Evolutionary conservation across 768 basidiomycete genomes (phyloP).

Genomic region (Dioszegia hungarica): DNA sequence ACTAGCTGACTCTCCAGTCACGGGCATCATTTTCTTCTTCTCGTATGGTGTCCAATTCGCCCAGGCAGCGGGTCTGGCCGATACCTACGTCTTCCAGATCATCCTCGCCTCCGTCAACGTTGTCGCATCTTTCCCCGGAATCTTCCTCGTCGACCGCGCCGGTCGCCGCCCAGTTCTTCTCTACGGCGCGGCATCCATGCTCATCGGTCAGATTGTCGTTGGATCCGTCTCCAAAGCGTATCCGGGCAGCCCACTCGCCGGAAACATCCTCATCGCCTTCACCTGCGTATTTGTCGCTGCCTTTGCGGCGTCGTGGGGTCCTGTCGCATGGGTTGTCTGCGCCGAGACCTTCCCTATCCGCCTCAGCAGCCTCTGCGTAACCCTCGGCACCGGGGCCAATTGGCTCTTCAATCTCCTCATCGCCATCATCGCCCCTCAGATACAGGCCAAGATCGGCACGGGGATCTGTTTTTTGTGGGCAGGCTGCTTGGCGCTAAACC

Average conservation of each 20-base stretch:
- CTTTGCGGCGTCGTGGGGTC: slow-evolving; percentile 47
- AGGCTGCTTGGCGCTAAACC: slow-evolving; percentile 7
- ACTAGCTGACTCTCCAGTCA: slow-evolving; percentile 52
- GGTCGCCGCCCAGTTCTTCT: slow-evolving; percentile 76
- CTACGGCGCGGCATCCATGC: slow-evolving; percentile 73
- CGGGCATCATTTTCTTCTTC: slow-evolving; percentile 52
- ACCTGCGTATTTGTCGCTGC: slow-evolving; percentile 47
- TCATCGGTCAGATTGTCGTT: slow-evolving; percentile 69
- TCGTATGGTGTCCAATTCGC: slow-evolving; percentile 45
- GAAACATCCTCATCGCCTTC: slow-evolving; percentile 49
- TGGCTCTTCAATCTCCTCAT: slow-evolving; percentile 46
- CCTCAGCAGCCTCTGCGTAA: slow-evolving; percentile 46
- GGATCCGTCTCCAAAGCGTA: slow-evolving; percentile 45
- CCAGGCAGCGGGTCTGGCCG: slow-evolving; percentile 45
- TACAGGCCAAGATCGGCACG: slow-evolving; percentile 45
- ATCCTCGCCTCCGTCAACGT: slow-evolving; percentile 49
- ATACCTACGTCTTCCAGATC: slow-evolving; percentile 64
- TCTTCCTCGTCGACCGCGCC: slow-evolving; percentile 70
- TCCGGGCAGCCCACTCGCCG: slow-evolving; percentile 38
- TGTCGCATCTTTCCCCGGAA: slow-evolving; percentile 69
- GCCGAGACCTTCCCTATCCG: slow-evolving; percentile 49
- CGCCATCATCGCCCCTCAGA: slow-evolving; percentile 48
- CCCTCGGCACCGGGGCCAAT: slow-evolving; percentile 48
- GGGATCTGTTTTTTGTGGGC: slow-evolving; percentile 42
- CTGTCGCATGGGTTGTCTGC: slow-evolving; percentile 47